These are phyloP conservation scores for Vitis amurensis DNA, from an alignment of 164 flowering plant genomes.

Conservation along the genomic window DNA sequence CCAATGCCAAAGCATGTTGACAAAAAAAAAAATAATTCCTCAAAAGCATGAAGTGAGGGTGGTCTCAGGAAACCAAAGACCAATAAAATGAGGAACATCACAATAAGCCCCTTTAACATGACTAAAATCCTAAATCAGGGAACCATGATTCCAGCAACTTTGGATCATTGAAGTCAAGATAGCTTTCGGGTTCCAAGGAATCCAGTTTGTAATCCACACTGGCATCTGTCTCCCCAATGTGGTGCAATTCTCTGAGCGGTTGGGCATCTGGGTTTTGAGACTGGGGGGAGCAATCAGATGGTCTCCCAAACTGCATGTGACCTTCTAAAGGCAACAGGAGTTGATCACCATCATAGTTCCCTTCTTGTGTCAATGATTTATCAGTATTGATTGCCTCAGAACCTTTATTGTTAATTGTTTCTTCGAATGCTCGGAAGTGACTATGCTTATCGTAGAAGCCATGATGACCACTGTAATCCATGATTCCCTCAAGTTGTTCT, in stretches of 20 bases:
- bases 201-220: neutral
- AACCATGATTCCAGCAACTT: conserved; percentile 8
- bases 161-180: conserved; percentile 15
- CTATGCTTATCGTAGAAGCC: too few relatives aligned
- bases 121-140: conserved; percentile 4
- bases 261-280: neutral
- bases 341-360: neutral
- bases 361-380: too few relatives aligned
- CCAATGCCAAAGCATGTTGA: too few relatives aligned
- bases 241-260: neutral
- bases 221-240: conserved; percentile 2
- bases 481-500: too few relatives aligned
- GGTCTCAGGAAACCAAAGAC: too few relatives aligned
- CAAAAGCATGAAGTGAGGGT: too few relatives aligned
- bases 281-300: neutral
- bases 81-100: neutral
- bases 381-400: too few relatives aligned
- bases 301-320: neutral
- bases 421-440: too few relatives aligned
- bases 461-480: too few relatives aligned
- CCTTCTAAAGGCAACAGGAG: too few relatives aligned
- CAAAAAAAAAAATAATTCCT: too few relatives aligned
- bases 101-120: neutral
- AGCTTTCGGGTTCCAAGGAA: conserved; percentile 6
- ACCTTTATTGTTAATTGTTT: too few relatives aligned